A percentile compares a stretch with the other conserved stretches of the same genome.
Evolutionary conservation across 2,329 filamentous ascomycete species (phyloP).

Genomic region (Colletotrichum sojae): DNA sequence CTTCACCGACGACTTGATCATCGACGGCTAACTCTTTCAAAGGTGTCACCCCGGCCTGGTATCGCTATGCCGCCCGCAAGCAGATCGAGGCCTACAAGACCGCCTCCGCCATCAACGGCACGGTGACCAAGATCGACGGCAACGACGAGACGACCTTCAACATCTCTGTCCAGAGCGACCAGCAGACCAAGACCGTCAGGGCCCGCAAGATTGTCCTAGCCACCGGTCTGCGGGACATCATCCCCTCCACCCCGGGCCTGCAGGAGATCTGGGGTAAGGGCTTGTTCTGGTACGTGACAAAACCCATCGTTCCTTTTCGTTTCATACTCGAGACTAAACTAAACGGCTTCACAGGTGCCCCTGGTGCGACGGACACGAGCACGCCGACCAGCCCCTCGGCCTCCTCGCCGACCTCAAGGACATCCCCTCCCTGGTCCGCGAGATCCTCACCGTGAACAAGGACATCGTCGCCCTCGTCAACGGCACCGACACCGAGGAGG

Average conservation of each 20-base stretch:
- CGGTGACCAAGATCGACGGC: conserved; percentile 60
- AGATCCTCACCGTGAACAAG: conserved; percentile 68
- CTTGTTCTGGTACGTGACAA: conserved; percentile 61
- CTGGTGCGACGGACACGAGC: conserved; percentile 76
- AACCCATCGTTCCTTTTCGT: background rate
- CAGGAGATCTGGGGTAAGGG: conserved; percentile 70
- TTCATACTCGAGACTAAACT: background rate
- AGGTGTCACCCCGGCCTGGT: conserved; percentile 69
- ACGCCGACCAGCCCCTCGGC: conserved; percentile 70
- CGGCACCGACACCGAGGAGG: conserved; percentile 66
- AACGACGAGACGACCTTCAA: conserved; percentile 61
- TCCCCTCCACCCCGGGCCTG: conserved; percentile 69
- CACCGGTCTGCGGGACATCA: conserved; percentile 68
- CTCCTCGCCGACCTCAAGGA: conserved; percentile 62
- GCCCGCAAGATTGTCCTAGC: conserved; percentile 70
- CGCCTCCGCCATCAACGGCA: conserved; percentile 50
- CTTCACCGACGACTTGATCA: too few species aligned
- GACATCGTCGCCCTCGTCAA: conserved; percentile 73
- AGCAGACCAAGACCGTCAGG: conserved; percentile 51
- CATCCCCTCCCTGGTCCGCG: conserved; percentile 61
- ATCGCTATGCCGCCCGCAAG: conserved; percentile 66
- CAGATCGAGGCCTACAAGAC: conserved; percentile 54
- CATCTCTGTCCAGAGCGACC: conserved; percentile 49
- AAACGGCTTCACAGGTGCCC: conserved; percentile 58
- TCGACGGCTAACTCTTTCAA: background rate